Evolutionary conservation across 306 rosid genomes (phyloP), one percentile per base, ranked within the genome.

Genomic region (Cicer yamashitae): DNA sequence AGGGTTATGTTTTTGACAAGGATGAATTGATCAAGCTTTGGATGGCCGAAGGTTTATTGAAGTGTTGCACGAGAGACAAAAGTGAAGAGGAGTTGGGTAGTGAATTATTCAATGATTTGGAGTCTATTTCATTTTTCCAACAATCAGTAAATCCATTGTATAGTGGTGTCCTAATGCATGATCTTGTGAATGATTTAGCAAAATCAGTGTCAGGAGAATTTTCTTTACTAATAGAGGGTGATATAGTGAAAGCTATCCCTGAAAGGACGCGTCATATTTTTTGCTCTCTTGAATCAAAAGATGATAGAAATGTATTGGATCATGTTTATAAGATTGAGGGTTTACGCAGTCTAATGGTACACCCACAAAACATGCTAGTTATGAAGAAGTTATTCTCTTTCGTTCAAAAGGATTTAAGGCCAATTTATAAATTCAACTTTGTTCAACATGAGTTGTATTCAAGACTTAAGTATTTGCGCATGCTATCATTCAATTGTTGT

Each of bases 131-230:
- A 9, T 82, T 88, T 63, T 77, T 77, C 8, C 86, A 84, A 4
- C 3, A 5, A 63, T 40, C 69, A 14, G 1, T 12, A 30, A 11
- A 6, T 10, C 14, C 40, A 11, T 1, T 6, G 15, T 25, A 25
- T 25, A 25, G 34, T 25, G 34, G 34, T 25, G 34, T 25, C 34
- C 34, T 25, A 25, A 25, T 88, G 88, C 89, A 88, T 51, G 85
- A 81, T 76, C 85, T 85, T 70, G 67, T 88, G 34, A 83, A 67
- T 74, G 89, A 88, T 37, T 63, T 88, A 39, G 79, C 87, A 0
- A 77, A 59, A 25, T 79, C 63, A 40, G 88, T 81, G 12, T 63
- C 88, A 5, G 79, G 84, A 17, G 74, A 67, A 5, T 51, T 75
- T 52, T 84, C 67, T n/a, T 8, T 6, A 2, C 20, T 5, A 10